Base-by-base conservation (phyloP, 1,139 yeast species). In the Hansenula sp. region DNA sequence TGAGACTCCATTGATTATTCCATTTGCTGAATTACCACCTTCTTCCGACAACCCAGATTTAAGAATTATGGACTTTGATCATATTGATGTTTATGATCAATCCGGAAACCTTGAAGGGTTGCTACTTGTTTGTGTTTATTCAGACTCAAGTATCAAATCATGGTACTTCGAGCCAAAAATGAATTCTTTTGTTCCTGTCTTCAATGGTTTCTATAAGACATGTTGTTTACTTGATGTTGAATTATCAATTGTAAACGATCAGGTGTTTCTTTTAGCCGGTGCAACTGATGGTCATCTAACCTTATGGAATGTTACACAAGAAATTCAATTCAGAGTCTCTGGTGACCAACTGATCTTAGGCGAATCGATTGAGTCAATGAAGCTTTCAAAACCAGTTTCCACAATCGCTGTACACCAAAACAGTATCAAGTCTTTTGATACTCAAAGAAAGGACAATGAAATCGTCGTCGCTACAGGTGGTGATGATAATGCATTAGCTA, bases 281-380 rank as follows among this genome's bases (percentile, higher is more conserved):
- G 77, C 96, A 1, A 90, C 98, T 0, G 96, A 93, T 64, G 99
- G 99, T 0, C 76, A 76, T 54, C 49, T 91, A 25, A 70, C 83
- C 0, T 58, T 81, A 1, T 93, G 88, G 81, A 71, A 77, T 40
- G 57, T 84, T 5, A 60, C 75, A 1, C 36, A 54, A 0, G 50
- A 53, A 19, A 40, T 69, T 10, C 61, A 56, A 21, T 47, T 56
- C 47, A 24, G 41, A 15, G 34, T 51, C 27, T n/a, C 25, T 2
- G 47, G 48, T 9, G 45, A 34, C 2, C 32, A 46, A 19, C 30
- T 52, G 15, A 38, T 40, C 8, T 30, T 41, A 13, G 36, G 41
- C 3, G 36, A 42, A 9, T 37, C 41, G 19, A 9, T 33, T 11
- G 30, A 19, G 12, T 17, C 33, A 15, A 35, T 37, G 27, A 21